Percentiles rank a stretch among this genome's conserved stretches.
Evolutionary conservation across 2,329 filamentous ascomycete genomes (phyloP).

Genomic region (Zelopaecilomyces penicillatus): DNA sequence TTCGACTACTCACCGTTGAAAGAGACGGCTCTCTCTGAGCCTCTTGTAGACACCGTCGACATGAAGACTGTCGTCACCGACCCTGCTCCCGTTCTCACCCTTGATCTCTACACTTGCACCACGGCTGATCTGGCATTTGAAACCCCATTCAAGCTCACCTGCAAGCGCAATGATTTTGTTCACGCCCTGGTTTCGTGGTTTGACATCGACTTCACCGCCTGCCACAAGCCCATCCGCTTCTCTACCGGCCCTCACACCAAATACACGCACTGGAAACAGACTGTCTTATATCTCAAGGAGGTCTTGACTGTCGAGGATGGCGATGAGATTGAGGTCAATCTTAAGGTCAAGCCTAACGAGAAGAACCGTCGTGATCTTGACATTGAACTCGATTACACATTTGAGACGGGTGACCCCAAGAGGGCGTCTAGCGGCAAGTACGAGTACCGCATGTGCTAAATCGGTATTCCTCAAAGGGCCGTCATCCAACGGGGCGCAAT

Average conservation of each 20-base stretch:
- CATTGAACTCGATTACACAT: slow-evolving; percentile 75
- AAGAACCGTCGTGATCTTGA: slow-evolving; percentile 95
- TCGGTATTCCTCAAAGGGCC: background rate
- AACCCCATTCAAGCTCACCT: slow-evolving; percentile 65
- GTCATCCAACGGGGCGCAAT: background rate
- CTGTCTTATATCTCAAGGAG: slow-evolving; percentile 93
- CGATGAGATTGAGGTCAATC: slow-evolving; percentile 64
- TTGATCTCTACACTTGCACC: slow-evolving; percentile 89
- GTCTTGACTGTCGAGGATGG: slow-evolving; percentile 85
- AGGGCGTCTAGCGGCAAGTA: slow-evolving; percentile 61
- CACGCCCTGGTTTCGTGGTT: slow-evolving; percentile 98
- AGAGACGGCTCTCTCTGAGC: slow-evolving; percentile 85
- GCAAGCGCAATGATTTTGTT: slow-evolving; percentile 85
- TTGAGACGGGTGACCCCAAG: slow-evolving; percentile 66
- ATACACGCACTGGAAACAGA: slow-evolving; percentile 99
- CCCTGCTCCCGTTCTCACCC: slow-evolving; percentile 71
- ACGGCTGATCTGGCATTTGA: slow-evolving; percentile 76
- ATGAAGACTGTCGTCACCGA: slow-evolving; percentile 95
- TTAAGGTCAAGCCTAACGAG: slow-evolving; percentile 80
- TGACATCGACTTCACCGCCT: slow-evolving; percentile 96
- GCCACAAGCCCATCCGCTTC: slow-evolving; percentile 96
- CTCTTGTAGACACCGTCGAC: slow-evolving; percentile 95
- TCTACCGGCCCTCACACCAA: slow-evolving; percentile 96
- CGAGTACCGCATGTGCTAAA: slow-evolving; percentile 71
- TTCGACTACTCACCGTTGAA: slow-evolving; percentile 96